These are phyloP conservation scores for Metarhizium sp. DNA, from an alignment of 2,329 filamentous ascomycete species.

Conservation along the genomic window DNA sequence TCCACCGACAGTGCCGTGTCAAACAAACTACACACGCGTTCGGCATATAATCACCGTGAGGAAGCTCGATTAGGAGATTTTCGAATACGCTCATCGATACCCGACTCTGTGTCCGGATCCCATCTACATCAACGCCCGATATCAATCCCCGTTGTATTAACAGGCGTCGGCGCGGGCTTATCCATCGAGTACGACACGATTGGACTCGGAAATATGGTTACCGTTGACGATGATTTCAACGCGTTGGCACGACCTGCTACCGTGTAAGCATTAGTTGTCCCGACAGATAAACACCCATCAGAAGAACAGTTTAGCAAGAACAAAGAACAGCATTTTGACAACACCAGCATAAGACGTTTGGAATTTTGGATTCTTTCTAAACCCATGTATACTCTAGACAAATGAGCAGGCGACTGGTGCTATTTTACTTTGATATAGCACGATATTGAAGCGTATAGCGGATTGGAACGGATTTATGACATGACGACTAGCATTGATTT, in stretches of 20 bases:
- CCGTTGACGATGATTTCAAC: slow-evolving; percentile 10
- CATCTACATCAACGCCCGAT: slow-evolving; percentile 1
- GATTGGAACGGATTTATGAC: not conserved
- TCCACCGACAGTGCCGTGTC: not conserved
- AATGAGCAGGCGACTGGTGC: slow-evolving; percentile 1
- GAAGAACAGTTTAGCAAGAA: not conserved
- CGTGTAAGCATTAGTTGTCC: slow-evolving; percentile 8
- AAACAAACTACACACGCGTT: too few relatives aligned
- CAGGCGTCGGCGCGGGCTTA: slow-evolving; percentile 16
- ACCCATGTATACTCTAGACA: not conserved
- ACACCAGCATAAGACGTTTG: not conserved
- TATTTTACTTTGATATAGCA: not conserved
- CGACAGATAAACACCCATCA: slow-evolving; percentile 11
- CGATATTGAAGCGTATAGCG: not conserved
- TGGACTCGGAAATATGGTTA: slow-evolving; percentile 9
- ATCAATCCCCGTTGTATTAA: slow-evolving; percentile 11
- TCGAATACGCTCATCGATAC: too few relatives aligned
- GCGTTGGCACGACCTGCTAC: slow-evolving; percentile 9
- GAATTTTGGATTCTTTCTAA: not conserved
- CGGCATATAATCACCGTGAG: too few relatives aligned
- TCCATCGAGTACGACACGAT: slow-evolving; percentile 12
- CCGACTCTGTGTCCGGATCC: not conserved
- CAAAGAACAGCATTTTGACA: not conserved
- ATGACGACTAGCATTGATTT: not conserved
- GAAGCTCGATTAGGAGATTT: too few relatives aligned